These are phyloP conservation scores for Royoungia palumana DNA, from an alignment of 768 basidiomycete species.

Conservation along the genomic window DNA sequence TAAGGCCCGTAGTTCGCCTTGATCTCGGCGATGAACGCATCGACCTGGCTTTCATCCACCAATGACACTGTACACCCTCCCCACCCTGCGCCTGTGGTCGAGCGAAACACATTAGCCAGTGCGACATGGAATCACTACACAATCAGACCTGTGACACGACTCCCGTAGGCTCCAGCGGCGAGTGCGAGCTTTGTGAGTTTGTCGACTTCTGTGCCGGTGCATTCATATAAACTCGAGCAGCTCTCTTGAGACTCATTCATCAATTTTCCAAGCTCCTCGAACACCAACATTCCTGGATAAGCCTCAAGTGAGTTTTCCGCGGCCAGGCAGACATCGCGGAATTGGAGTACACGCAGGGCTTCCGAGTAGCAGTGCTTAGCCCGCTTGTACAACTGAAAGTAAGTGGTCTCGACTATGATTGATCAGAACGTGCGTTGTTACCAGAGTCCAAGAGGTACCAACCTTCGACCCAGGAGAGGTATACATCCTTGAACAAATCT, in stretches of 20 bases:
- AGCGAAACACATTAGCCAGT: neutral
- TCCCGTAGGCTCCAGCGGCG: conserved; percentile 73
- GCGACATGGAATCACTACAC: neutral
- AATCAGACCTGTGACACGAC: conserved; percentile 71
- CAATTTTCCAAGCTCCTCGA: conserved; percentile 57
- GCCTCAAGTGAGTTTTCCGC: conserved; percentile 25
- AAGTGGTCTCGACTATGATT: conserved; percentile 59
- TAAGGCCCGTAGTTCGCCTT: conserved; percentile 65
- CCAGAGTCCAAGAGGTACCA: conserved; percentile 18
- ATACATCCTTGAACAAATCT: conserved; percentile 59
- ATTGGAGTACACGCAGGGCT: conserved; percentile 75
- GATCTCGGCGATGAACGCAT: conserved; percentile 60
- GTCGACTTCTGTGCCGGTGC: conserved; percentile 78
- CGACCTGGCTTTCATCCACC: conserved; percentile 60
- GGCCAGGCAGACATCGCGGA: conserved; percentile 63
- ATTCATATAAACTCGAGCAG: conserved; percentile 69
- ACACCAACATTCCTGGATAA: conserved; percentile 25
- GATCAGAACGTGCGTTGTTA: neutral
- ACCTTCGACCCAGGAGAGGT: conserved; percentile 81
- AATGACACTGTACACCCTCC: conserved; percentile 88
- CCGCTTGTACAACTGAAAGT: conserved; percentile 82
- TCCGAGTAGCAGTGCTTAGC: conserved; percentile 80
- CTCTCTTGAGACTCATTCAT: conserved; percentile 80
- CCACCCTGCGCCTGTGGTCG: conserved; percentile 73
- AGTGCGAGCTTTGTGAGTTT: conserved; percentile 60